Evolutionary conservation across 2,329 filamentous ascomycete genomes (phyloP).

Genomic region (Ascochyta lentis): DNA sequence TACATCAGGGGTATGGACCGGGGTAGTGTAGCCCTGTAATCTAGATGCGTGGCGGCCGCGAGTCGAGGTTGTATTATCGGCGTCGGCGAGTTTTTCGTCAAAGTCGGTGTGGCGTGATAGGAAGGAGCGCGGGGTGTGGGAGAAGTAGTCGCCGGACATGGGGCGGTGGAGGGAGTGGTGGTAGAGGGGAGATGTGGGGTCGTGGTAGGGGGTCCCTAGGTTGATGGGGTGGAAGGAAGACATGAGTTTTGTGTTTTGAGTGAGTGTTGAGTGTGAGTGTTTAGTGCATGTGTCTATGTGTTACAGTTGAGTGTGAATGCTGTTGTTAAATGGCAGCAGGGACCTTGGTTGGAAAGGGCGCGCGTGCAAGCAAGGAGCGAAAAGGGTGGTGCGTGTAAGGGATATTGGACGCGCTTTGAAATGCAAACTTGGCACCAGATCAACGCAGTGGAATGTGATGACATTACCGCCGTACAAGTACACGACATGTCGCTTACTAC

Average conservation of each 20-base stretch:
- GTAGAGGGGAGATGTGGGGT: conserved; percentile 7
- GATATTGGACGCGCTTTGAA: too few relatives aligned
- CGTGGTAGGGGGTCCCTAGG: conserved; percentile 5
- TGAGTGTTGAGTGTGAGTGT: too few relatives aligned
- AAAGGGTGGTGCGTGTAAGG: neutral
- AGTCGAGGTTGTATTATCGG: neutral
- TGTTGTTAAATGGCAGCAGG: neutral
- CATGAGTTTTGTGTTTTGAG: neutral
- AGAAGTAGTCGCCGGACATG: neutral
- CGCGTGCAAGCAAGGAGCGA: neutral
- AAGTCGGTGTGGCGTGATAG: neutral
- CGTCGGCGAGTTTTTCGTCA: neutral
- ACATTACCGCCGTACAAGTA: conserved; percentile 1
- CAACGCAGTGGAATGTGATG: conserved; percentile 4
- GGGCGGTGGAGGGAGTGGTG: neutral
- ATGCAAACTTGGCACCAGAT: too few relatives aligned
- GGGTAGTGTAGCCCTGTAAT: neutral
- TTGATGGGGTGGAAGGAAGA: neutral
- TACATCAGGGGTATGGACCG: neutral
- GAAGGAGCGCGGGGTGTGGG: conserved; percentile 10
- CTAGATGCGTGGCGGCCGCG: neutral
- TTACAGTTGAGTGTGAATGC: neutral
- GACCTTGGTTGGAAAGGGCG: too few relatives aligned
- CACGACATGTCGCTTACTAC: conserved; percentile 7
- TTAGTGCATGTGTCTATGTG: too few relatives aligned